These are phyloP conservation scores for Claviceps monticola DNA, from an alignment of 2,329 filamentous ascomycete genomes.

Conservation along the genomic window DNA sequence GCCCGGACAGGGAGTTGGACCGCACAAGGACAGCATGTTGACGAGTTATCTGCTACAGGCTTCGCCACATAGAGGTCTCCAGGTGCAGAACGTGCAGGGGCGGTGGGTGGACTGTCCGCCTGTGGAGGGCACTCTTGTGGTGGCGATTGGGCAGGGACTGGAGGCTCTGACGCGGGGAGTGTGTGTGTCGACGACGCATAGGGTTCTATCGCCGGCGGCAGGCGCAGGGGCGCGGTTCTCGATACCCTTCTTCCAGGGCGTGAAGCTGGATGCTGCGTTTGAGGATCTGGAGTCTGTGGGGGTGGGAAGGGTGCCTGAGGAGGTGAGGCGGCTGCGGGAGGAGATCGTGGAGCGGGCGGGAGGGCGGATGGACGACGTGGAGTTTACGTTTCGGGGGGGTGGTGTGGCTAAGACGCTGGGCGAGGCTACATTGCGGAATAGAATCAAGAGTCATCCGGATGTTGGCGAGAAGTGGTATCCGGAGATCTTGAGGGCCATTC, in stretches of 20 bases:
- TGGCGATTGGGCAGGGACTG: conserved; percentile 76
- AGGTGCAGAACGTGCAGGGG: conserved; percentile 68
- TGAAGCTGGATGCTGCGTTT: conserved; percentile 65
- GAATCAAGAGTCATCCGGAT: conserved; percentile 77
- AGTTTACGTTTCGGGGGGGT: conserved; percentile 71
- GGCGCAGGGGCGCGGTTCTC: conserved; percentile 62
- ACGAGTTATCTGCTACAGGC: conserved; percentile 72
- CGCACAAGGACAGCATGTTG: conserved; percentile 78
- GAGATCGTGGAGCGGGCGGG: conserved; percentile 41
- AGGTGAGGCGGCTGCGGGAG: conserved; percentile 47
- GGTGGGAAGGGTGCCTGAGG: conserved; percentile 45
- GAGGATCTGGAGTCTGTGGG: conserved; percentile 55
- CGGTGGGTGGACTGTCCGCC: conserved; percentile 76
- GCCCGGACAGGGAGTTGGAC: conserved; percentile 51
- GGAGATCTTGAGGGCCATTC: conserved; percentile 43
- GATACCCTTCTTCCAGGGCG: conserved; percentile 81
- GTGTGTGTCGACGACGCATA: conserved; percentile 69
- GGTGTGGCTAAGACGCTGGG: conserved; percentile 54
- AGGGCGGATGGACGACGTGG: conserved; percentile 57
- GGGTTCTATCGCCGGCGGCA: conserved; percentile 59
- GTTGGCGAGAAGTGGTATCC: conserved; percentile 74
- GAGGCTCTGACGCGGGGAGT: conserved; percentile 77
- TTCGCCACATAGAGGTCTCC: conserved; percentile 58
- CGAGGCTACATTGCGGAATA: conserved; percentile 72
- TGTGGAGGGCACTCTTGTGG: conserved; percentile 62